Percentiles rank a stretch among this genome's conserved stretches.
Conservation (phyloP, 1,139 yeast genomes). For the Yamadazyma blattariae region DNA sequence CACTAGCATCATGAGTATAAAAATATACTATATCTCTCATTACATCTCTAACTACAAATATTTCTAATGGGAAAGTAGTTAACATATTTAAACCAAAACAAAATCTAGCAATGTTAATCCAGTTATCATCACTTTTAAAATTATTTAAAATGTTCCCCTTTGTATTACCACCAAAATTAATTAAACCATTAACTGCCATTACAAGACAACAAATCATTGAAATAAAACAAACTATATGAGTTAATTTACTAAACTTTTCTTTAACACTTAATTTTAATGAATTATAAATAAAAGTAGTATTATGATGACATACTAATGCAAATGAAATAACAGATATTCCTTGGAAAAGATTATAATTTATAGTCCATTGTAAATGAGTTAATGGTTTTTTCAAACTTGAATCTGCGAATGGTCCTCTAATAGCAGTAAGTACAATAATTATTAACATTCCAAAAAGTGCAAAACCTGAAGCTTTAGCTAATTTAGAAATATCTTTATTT, state of each 20-base stretch:
- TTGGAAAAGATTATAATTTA: conserved; percentile 72
- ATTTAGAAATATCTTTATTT: conserved; percentile 74
- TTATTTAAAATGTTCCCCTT: conserved; percentile 87
- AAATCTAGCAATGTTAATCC: conserved; percentile 81
- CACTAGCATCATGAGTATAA: conserved; percentile 15
- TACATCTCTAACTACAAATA: conserved; percentile 87
- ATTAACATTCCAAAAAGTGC: conserved; percentile 83
- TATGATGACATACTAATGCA: conserved; percentile 93
- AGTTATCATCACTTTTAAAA: conserved; percentile 69
- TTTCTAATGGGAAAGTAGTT: conserved; percentile 88
- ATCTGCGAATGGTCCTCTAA: conserved; percentile 67
- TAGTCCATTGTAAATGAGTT: conserved; percentile 45
- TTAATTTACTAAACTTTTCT: conserved; percentile 68
- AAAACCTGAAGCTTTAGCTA: conserved; percentile 85
- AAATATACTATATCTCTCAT: conserved; percentile 56
- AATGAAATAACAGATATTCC: conserved; percentile 90
- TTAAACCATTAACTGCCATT: conserved; percentile 79
- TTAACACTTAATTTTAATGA: conserved; percentile 75
- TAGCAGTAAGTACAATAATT: conserved; percentile 70
- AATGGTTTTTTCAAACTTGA: conserved; percentile 46
- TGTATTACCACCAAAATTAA: conserved; percentile 73
- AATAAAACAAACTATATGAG: conserved; percentile 80
- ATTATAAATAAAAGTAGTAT: conserved; percentile 84
- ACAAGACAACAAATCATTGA: conserved; percentile 77
- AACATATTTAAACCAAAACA: conserved; percentile 94